Base-by-base conservation (phyloP, 805 yeast genomes). In the Nakazawaea siamensis region DNA sequence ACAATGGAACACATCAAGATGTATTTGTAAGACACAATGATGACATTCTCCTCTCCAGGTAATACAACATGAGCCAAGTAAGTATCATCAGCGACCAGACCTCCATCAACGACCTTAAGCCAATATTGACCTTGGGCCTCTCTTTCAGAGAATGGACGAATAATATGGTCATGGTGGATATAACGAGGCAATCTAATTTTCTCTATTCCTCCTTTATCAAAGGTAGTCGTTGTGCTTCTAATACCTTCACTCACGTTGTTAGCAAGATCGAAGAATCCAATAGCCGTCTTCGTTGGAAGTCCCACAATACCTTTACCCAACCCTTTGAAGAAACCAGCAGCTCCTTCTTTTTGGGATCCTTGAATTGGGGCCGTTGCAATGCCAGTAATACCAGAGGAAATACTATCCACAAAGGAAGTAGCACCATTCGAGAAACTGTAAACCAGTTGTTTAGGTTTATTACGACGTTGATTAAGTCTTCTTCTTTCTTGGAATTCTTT, bases 81-180 rank as follows among this genome's bases (percentile, higher is more conserved):
- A 15, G 63, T 61, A 47, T 92, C 97, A 32, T 66, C 63, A 45
- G 73, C 69, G 49, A 64, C 85, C 23, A 71, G 60, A 1, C 97
- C 97, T 29, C 94, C 94, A 48, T 81, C 81, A 16, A 84, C 73
- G 6, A 76, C 66, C 57, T 85, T 88, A 41, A 92, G 64, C 92
- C 97, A 85, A 49, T 69, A 82, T 54, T 90, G 97, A 5, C 99
- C 99, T 46, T 87, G 92, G 0, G 97, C 81, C 43, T 86, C 96
- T 37, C 94, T 66, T 41, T 75, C 74, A 17, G 80, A 71, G 54
- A 71, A 92, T 2, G 90, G 80, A 23, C 77, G 65, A n/a, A 90
- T 70, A 1, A 85, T 66, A 11, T 80, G 74, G 52, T 84, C 90
- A 35, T 67, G 70, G 9, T 78, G 67, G 27, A 94, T 67, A 42